Conservation (phyloP, 139 green algal species). For the Tetraselmis striata region DNA sequence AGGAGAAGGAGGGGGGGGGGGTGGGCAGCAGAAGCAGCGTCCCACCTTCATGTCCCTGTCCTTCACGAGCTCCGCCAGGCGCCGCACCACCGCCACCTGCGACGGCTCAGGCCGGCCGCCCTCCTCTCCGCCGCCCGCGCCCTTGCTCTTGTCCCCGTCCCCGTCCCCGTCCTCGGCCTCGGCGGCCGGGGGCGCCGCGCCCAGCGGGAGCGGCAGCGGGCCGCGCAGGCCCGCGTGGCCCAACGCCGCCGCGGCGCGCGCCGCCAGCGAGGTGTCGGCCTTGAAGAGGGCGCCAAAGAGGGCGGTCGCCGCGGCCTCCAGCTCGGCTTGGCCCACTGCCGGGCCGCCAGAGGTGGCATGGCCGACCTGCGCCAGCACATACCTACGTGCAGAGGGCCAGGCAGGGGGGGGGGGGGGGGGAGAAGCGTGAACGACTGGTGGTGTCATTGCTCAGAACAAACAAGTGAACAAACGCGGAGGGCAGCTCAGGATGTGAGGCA, state of each 20-base stretch:
- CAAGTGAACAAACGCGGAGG: too few species aligned
- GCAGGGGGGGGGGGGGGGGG: too few species aligned
- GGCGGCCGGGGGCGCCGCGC: neutral
- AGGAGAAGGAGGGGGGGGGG: too few species aligned
- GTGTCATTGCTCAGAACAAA: too few species aligned
- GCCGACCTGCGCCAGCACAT: conserved; percentile 35
- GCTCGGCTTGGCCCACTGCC: neutral
- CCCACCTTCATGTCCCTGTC: conserved; percentile 29
- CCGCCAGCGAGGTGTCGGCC: conserved; percentile 14
- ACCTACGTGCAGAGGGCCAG: too few species aligned
- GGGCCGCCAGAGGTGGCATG: neutral
- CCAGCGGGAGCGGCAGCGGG: conserved; percentile 9
- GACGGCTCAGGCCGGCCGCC: neutral
- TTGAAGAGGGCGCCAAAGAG: conserved; percentile 8
- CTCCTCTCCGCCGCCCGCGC: neutral
- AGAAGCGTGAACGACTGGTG: too few species aligned
- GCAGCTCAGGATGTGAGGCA: too few species aligned
- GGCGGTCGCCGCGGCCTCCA: neutral
- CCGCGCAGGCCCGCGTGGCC: conserved; percentile 30
- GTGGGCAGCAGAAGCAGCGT: too few species aligned
- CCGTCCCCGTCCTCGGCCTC: neutral
- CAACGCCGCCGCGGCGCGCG: conserved; percentile 26
- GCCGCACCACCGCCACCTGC: conserved; percentile 3
- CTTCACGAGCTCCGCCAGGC: conserved; percentile 7
- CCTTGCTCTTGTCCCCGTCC: too few species aligned